Base-by-base conservation (phyloP, 2,329 filamentous ascomycete species). In the Clonostachys chloroleuca region DNA sequence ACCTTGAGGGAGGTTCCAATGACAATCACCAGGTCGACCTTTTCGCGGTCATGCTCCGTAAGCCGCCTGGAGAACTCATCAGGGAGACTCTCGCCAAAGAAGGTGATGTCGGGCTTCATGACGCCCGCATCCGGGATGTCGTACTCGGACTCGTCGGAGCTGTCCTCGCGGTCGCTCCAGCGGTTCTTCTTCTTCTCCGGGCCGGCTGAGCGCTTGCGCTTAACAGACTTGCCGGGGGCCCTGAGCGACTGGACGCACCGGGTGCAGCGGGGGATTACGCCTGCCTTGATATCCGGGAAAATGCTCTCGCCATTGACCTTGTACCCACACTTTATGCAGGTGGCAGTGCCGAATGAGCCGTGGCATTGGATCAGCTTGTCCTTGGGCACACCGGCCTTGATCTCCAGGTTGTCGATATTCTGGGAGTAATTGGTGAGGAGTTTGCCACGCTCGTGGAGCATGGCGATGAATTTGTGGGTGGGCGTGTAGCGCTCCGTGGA, bases 91-190 rank as follows among this genome's bases (percentile, higher is more conserved):
- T 99, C 94, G 56, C 92, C 92, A 59, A 97, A 97, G 73, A 99
- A 97, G 42, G 90, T 97, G 61, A 99, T 97, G 69, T 97, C 92
- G 9, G 94, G 94, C 76, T 88, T 96, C 90, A 95, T 95, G 62
- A 95, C 83, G 48, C 89, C 90, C 3, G 83, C 80, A 43, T 78
- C 74, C 3, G 83, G 82, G 37, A 87, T 81, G 51, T 72, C 67
- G 52, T 72, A 75, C 39, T 75, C 72, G 30, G 70, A 69, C 46
- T 77, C 73, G 13, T 62, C 69, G 41, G 62, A 67, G 50, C 68
- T 67, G 53, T 63, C 67, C 49, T 67, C 68, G 44, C 57, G 9
- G 45, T 43, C 18, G 18, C 49, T 44, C 46, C 57, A 59, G 49
- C 69, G 64, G 18, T 68, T 60, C 34, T 69, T 63, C 35, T 69